phyloP scores from a whole-genome alignment of 2,329 filamentous ascomycete genomes.

The Aspergillus sp. region DNA sequence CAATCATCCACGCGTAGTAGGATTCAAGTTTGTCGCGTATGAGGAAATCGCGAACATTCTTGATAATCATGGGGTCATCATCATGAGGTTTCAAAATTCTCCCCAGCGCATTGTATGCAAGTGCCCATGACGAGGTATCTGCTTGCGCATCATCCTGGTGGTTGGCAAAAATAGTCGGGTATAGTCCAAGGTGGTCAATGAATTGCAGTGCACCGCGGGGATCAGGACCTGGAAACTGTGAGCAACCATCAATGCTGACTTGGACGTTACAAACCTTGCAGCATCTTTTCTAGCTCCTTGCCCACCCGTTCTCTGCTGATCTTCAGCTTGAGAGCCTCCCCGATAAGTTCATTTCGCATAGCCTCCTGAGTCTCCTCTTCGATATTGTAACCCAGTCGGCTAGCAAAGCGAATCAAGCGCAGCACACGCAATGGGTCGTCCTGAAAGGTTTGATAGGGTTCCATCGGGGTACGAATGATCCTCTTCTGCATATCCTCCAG shows the following conservation, averaged over 20 bases:
- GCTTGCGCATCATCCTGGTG: slow-evolving; percentile 54
- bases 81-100: slow-evolving; percentile 41
- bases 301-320: slow-evolving; percentile 91
- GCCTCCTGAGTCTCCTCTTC: slow-evolving; percentile 66
- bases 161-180: slow-evolving; percentile 45
- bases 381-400: slow-evolving; percentile 77
- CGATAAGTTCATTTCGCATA: slow-evolving; percentile 79
- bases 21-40: slow-evolving; percentile 63
- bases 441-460: slow-evolving; percentile 88
- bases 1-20: slow-evolving; percentile 77
- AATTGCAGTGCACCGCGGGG: slow-evolving; percentile 40
- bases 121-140: slow-evolving; percentile 61
- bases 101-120: slow-evolving; percentile 65
- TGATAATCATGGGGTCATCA: too few relatives aligned
- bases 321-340: slow-evolving; percentile 76
- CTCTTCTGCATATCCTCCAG: slow-evolving; percentile 70
- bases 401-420: slow-evolving; percentile 86
- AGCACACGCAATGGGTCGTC: slow-evolving; percentile 89
- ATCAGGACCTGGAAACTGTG: slow-evolving; percentile 35
- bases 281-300: slow-evolving; percentile 86
- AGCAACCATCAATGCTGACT: background rate
- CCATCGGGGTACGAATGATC: slow-evolving; percentile 80
- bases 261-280: slow-evolving; percentile 61
- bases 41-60: slow-evolving; percentile 50
- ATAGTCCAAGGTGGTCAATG: slow-evolving; percentile 42